Percentiles rank a stretch among this genome's conserved stretches.
Conservation (phyloP, 495 filamentous ascomycete genomes). For the Parathielavia hyrcaniae region DNA sequence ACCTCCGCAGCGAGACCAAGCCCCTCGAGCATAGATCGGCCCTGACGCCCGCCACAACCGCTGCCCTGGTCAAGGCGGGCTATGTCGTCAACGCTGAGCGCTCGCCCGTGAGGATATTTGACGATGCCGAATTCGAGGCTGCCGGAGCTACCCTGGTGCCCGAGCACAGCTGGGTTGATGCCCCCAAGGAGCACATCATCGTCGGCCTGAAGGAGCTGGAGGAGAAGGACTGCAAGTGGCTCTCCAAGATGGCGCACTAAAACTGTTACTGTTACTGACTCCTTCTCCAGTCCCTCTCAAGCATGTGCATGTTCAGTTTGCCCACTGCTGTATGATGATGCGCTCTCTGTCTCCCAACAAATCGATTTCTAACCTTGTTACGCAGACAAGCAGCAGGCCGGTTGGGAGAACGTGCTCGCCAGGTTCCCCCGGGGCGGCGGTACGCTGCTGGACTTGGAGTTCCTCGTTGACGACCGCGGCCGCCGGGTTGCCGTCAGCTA, state of each 20-base stretch:
- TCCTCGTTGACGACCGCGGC: conserved; percentile 73
- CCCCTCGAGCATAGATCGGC: conserved; percentile 54
- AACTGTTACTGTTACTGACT: conserved; percentile 5
- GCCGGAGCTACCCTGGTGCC: conserved; percentile 72
- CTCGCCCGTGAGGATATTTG: conserved; percentile 75
- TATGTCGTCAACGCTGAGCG: conserved; percentile 81
- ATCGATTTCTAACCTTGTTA: not conserved
- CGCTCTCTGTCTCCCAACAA: conserved; percentile 22
- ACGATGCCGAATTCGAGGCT: conserved; percentile 58
- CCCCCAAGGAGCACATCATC: conserved; percentile 73
- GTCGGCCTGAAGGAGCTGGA: conserved; percentile 92
- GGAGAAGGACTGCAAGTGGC: conserved; percentile 62
- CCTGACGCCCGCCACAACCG: conserved; percentile 57
- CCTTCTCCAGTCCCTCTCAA: conserved; percentile 59
- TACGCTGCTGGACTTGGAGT: conserved; percentile 83
- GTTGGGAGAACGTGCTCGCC: conserved; percentile 75
- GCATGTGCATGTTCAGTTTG: conserved; percentile 83
- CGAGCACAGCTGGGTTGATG: conserved; percentile 70
- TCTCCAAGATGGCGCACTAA: not conserved
- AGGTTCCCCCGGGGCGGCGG: conserved; percentile 79
- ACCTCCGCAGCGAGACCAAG: conserved; percentile 47
- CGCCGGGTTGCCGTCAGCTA: conserved; percentile 61
- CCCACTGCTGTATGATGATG: conserved; percentile 42
- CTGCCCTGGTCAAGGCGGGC: conserved; percentile 73
- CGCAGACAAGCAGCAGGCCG: conserved; percentile 81